Conservation (phyloP, 768 basidiomycete genomes). For the Phanerochaete sordida region DNA sequence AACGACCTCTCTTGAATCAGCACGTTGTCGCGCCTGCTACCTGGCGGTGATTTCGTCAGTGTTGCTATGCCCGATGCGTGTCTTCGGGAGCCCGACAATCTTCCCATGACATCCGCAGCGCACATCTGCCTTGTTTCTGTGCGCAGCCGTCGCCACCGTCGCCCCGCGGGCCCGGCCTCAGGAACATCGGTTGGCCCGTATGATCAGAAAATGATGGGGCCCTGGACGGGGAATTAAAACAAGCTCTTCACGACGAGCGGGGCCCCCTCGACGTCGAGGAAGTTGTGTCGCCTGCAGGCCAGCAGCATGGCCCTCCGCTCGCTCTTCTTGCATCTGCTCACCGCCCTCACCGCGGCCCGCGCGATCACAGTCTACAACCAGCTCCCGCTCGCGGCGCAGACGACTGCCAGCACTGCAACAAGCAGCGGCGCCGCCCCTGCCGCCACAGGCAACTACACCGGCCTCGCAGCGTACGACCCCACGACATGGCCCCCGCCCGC, state of each 20-base stretch:
- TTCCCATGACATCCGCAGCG: too few relatives aligned
- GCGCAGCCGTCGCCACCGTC: too few relatives aligned
- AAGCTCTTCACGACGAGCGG: neutral
- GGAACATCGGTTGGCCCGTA: too few relatives aligned
- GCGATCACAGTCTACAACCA: slow-evolving; percentile 30
- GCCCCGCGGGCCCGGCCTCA: too few relatives aligned
- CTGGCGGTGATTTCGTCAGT: too few relatives aligned
- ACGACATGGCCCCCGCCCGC: slow-evolving; percentile 8
- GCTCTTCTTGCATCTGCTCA: slow-evolving; percentile 2
- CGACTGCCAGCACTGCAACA: slow-evolving; percentile 24
- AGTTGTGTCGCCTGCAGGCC: neutral
- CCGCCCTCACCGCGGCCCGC: neutral
- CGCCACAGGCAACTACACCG: slow-evolving; percentile 24
- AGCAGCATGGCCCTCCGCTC: slow-evolving; percentile 7
- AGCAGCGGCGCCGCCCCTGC: slow-evolving; percentile 15
- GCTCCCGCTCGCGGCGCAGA: slow-evolving; percentile 8
- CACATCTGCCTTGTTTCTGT: too few relatives aligned
- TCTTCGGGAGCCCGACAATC: too few relatives aligned
- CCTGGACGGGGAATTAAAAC: neutral
- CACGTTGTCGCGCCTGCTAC: too few relatives aligned
- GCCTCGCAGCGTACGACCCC: slow-evolving; percentile 31
- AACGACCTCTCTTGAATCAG: too few relatives aligned
- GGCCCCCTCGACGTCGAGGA: neutral
- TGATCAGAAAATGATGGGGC: too few relatives aligned
- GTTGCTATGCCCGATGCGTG: too few relatives aligned